Evolutionary conservation across 108 stramenopile genomes (phyloP), one percentile per base, ranked within the genome.

Genomic region (Cyclotella cryptica): DNA sequence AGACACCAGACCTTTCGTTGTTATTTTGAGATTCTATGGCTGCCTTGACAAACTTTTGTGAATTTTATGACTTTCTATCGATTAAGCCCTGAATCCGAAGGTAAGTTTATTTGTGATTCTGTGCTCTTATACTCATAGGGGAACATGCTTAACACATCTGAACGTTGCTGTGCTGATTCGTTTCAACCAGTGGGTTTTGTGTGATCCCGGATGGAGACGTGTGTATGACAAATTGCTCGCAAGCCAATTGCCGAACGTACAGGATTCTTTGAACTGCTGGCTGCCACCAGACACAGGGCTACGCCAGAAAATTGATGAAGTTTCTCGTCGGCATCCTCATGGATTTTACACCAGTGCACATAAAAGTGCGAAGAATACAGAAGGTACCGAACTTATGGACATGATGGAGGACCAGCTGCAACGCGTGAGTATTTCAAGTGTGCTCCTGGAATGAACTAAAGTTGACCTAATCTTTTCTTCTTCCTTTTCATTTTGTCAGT

Each of bases 171-270:
- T 29, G 28, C 26, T 8, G 24, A 14, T 49, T 47, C 28, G 4
- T 24, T 43, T 47, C 10, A 43, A 49, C 49, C 46, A 85, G 75
- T 88, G 88, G 90, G 80, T 91, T 8, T 70, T 91, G 19, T 87
- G 87, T 66, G 90, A 91, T 82, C 87, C 87, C 22, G 90, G 90
- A 13, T 91, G 90, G 90, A 88, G 85, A 61, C 45, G 84, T 45
- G 76, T 91, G 1, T 91, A 88, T 72, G 87, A 91, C 71, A 69
- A 84, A 58, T 63, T 91, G 24, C 62, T 89, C 72, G 69, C 75
- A 10, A 84, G 81, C 46, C 51, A 86, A 41, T 65, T 61, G 24
- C 67, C 79, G 40, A 78, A 87, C 43, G 87, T 85, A 7, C 80
- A 89, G 43, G 53, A 82, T 29, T 84, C 84, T 13, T 28, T 85